Evolutionary conservation across 176 grass and related monocot genomes (phyloP).

Genomic region (Triticum monococcum): DNA sequence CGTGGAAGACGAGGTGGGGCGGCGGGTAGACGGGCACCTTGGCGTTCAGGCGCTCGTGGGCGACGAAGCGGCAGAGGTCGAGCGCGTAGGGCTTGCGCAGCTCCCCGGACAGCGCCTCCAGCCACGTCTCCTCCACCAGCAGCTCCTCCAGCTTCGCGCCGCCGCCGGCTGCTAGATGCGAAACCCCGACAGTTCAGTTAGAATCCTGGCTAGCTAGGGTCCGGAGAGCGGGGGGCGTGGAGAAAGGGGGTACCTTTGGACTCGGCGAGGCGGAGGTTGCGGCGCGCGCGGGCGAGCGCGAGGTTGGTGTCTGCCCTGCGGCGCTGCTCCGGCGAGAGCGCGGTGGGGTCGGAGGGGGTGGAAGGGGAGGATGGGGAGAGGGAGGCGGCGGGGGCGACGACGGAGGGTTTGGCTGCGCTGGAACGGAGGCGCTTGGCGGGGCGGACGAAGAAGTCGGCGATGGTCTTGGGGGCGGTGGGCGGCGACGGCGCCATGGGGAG

Average conservation of each 20-base stretch:
- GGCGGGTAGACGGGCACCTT: constrained; percentile 73
- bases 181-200: background rate
- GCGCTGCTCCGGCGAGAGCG: constrained; percentile 59
- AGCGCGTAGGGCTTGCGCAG: constrained; percentile 76
- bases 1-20: constrained; percentile 77
- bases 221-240: background rate
- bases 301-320: constrained; percentile 74
- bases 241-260: constrained; percentile 61
- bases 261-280: constrained; percentile 66
- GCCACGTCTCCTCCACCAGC: constrained; percentile 81
- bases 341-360: constrained; percentile 5
- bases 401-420: constrained; percentile 5
- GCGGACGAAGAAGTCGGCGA: constrained; percentile 59
- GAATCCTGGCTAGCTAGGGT: constrained; percentile 21
- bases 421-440: constrained; percentile 73
- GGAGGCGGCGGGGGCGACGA: constrained; percentile 31
- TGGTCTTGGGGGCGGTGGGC: constrained; percentile 61
- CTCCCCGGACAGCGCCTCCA: constrained; percentile 58
- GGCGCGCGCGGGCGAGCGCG: constrained; percentile 58
- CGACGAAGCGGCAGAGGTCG: constrained; percentile 77
- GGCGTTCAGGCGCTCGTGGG: constrained; percentile 54
- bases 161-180: background rate
- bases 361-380: background rate
- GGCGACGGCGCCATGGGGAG: constrained; percentile 24
- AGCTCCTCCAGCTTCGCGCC: constrained; percentile 82